Base-by-base conservation (phyloP, 2,329 filamentous ascomycete genomes). In the Pochonia chlamydosporia region DNA sequence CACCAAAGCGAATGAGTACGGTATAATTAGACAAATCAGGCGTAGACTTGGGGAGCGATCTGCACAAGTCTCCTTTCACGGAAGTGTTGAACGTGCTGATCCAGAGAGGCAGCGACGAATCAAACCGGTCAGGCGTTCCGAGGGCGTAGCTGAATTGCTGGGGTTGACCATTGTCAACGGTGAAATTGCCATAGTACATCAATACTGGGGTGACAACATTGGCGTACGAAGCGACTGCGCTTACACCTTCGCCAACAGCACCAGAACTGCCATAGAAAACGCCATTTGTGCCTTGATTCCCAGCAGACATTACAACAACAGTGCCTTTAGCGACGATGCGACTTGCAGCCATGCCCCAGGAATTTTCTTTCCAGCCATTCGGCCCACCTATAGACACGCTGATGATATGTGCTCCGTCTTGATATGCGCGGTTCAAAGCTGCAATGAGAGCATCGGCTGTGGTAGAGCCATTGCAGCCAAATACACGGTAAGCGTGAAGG, bases 1-100 rank as follows among this genome's bases (percentile, higher is more conserved):
- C 71, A 46, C 77, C 77, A 24, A 75, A 71, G 35, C 74, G 74
- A 41, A 82, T 64, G 4, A 82, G 69, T 4, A 79, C 76, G 40
- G 82, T 70, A 45, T 73, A 66, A 21, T 65, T 64, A 5, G 71
- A 71, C 16, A 84, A 68, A 54, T 80, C 71, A 3, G 76, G 75
- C 1, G 73, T 75, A 47, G 67, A 64, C n/a, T 62, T 67, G 4
- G 76, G 73, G 30, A 72, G 67, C 10, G 75, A 61, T 4, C 66
- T 55, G 55, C 79, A 82, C 13, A 65, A 75, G 52, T 76, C 69
- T 37, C 68, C 68, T 2, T 62, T 53, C 33, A 73, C 65, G 7
- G 66, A 65, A 21, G 69, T 68, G 54, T 61, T 72, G 4, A 33
- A 7, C 20, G 68, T 23, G 11, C 14, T 63, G 11, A 72, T 56